Evolutionary conservation across 2,329 filamentous ascomycete species (phyloP).

Genomic region (Sporothrix schenckii): DNA sequence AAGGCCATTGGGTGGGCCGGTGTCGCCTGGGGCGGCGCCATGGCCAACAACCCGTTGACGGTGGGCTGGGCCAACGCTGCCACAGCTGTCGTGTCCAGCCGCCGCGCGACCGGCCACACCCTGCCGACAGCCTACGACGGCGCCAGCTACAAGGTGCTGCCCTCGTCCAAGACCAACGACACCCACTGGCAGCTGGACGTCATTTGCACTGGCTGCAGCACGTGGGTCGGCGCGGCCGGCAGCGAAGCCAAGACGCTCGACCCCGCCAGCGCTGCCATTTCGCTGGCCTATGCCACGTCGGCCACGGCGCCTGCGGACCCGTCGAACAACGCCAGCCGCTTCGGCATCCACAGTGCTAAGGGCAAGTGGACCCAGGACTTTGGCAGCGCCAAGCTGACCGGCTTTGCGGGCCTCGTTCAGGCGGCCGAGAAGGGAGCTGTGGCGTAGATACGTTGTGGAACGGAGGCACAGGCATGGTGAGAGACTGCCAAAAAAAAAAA

Average conservation of each 20-base stretch:
- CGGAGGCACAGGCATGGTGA: neutral
- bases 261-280: slow-evolving; percentile 37
- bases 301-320: slow-evolving; percentile 37
- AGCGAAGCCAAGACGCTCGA: slow-evolving; percentile 38
- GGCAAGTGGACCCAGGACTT: slow-evolving; percentile 40
- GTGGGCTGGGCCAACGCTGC: slow-evolving; percentile 47
- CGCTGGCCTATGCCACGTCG: slow-evolving; percentile 39
- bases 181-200: slow-evolving; percentile 49
- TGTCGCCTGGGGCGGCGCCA: slow-evolving; percentile 48
- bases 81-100: slow-evolving; percentile 45
- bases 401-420: slow-evolving; percentile 39
- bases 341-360: slow-evolving; percentile 40
- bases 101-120: slow-evolving; percentile 44
- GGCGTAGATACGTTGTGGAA: neutral
- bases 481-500: neutral
- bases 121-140: slow-evolving; percentile 43
- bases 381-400: slow-evolving; percentile 38
- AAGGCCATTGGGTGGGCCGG: slow-evolving; percentile 48
- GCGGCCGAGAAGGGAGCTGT: slow-evolving; percentile 25
- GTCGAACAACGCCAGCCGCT: slow-evolving; percentile 39
- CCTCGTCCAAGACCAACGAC: slow-evolving; percentile 44
- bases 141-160: slow-evolving; percentile 44
- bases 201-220: slow-evolving; percentile 47
- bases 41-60: slow-evolving; percentile 49
- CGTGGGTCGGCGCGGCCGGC: slow-evolving; percentile 39